phyloP scores from a whole-genome alignment of 2,329 filamentous ascomycete genomes.

The Penicillium sp. region DNA sequence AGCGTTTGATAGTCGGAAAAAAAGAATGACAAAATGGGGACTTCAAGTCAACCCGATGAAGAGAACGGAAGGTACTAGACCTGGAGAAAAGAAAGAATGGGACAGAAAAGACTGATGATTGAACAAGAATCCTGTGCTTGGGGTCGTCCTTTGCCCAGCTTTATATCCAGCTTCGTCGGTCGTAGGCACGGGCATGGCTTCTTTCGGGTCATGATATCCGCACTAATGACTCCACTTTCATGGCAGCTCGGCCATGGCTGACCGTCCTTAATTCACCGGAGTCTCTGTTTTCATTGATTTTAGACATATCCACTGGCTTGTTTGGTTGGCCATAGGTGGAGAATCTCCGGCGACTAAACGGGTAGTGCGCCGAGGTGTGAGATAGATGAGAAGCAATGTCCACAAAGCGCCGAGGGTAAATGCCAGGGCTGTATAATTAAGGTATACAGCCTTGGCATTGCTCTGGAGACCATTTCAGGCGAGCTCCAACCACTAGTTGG shows the following conservation, averaged over 20 bases:
- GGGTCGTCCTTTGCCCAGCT: background rate
- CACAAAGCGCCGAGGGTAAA: conserved; percentile 11
- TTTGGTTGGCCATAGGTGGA: conserved; percentile 23
- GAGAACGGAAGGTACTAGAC: conserved; percentile 31
- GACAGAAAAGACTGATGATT: conserved; percentile 26
- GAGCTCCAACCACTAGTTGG: conserved; percentile 14
- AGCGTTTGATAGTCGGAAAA: conserved; percentile 29
- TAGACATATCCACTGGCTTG: background rate
- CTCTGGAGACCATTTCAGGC: background rate
- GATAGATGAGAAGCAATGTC: conserved; percentile 29
- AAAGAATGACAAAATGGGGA: conserved; percentile 33
- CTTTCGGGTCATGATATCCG: conserved; percentile 13
- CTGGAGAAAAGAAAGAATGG: conserved; percentile 31
- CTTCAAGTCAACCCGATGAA: conserved; percentile 33
- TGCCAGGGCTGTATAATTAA: too few species aligned
- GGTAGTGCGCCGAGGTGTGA: conserved; percentile 24
- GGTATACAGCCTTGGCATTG: conserved; percentile 3
- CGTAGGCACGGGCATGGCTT: conserved; percentile 10
- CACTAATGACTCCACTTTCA: conserved; percentile 9
- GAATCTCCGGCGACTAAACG: conserved; percentile 20
- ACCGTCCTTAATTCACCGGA: conserved; percentile 16
- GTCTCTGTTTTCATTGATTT: background rate
- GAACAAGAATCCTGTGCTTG: conserved; percentile 13
- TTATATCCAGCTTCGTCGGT: conserved; percentile 18
- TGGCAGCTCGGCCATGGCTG: conserved; percentile 16